These are phyloP conservation scores for Trichoderma koningii DNA, from an alignment of 2,329 filamentous ascomycete species.

Conservation along the genomic window DNA sequence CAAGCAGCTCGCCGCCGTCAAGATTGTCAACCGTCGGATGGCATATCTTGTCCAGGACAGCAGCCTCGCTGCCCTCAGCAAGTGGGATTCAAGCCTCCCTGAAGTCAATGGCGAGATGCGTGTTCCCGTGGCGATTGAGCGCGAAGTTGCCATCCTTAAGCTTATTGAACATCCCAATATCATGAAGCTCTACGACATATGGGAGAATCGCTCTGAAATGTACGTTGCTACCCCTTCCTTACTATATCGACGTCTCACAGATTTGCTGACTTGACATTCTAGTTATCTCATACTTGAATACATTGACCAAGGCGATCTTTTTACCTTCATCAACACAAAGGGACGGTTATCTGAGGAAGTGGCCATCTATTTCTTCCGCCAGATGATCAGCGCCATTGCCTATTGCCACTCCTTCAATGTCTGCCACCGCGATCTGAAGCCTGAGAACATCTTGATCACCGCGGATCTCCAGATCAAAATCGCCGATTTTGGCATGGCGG, in stretches of 20 bases:
- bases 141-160: slow-evolving; percentile 97
- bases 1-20: slow-evolving; percentile 83
- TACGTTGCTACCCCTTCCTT: slow-evolving; percentile 50
- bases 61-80: slow-evolving; percentile 80
- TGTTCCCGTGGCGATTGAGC: slow-evolving; percentile 86
- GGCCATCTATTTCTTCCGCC: slow-evolving; percentile 82
- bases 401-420: slow-evolving; percentile 96
- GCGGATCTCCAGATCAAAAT: slow-evolving; percentile 79
- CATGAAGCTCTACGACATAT: slow-evolving; percentile 92
- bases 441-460: slow-evolving; percentile 92
- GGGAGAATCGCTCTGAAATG: slow-evolving; percentile 96
- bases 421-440: slow-evolving; percentile 94
- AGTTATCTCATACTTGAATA: slow-evolving; percentile 96
- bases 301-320: slow-evolving; percentile 77
- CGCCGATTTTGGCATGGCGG: slow-evolving; percentile 97
- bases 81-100: slow-evolving; percentile 63
- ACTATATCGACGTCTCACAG: neutral
- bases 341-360: slow-evolving; percentile 78
- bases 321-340: slow-evolving; percentile 76
- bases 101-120: slow-evolving; percentile 63
- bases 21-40: slow-evolving; percentile 86
- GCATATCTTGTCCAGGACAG: slow-evolving; percentile 81
- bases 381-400: slow-evolving; percentile 87
- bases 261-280: neutral
- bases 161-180: slow-evolving; percentile 94